These are phyloP conservation scores for Hirschioporus abietinus DNA, from an alignment of 768 basidiomycete species.

Conservation along the genomic window DNA sequence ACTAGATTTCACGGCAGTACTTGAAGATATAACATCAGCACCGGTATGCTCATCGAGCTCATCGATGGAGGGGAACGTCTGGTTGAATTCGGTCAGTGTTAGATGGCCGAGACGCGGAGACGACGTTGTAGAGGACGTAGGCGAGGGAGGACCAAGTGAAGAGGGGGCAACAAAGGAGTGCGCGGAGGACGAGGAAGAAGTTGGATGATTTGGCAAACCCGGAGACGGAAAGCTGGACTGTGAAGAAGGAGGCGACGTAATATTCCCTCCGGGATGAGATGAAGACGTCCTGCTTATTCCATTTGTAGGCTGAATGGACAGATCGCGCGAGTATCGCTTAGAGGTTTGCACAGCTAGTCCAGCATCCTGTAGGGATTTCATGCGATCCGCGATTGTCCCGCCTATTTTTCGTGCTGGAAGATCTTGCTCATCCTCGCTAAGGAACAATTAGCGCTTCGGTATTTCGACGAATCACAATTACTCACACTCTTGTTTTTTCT, in stretches of 20 bases:
- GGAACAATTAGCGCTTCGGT: slow-evolving; percentile 11
- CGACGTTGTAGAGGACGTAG: slow-evolving; percentile 62
- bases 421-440: slow-evolving; percentile 19
- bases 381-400: slow-evolving; percentile 76
- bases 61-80: slow-evolving; percentile 72
- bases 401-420: slow-evolving; percentile 43
- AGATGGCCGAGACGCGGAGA: slow-evolving; percentile 42
- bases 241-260: slow-evolving; percentile 23
- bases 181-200: slow-evolving; percentile 35
- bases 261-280: slow-evolving; percentile 20
- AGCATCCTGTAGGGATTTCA: slow-evolving; percentile 66
- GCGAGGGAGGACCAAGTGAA: slow-evolving; percentile 71
- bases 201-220: slow-evolving; percentile 13
- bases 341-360: slow-evolving; percentile 54
- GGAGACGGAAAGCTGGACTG: slow-evolving; percentile 16
- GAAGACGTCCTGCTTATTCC: slow-evolving; percentile 18
- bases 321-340: slow-evolving; percentile 56
- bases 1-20: slow-evolving; percentile 4
- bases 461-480: slow-evolving; percentile 8
- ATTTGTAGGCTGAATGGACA: slow-evolving; percentile 21
- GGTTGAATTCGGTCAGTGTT: slow-evolving; percentile 52
- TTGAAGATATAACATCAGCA: slow-evolving; percentile 18
- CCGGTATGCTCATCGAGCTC: slow-evolving; percentile 57
- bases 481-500: slow-evolving; percentile 30
- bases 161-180: slow-evolving; percentile 68